Percentiles rank a stretch among this genome's conserved stretches.
Evolutionary conservation across 306 rosid species (phyloP).

Genomic region (Hippophae rhamnoides): DNA sequence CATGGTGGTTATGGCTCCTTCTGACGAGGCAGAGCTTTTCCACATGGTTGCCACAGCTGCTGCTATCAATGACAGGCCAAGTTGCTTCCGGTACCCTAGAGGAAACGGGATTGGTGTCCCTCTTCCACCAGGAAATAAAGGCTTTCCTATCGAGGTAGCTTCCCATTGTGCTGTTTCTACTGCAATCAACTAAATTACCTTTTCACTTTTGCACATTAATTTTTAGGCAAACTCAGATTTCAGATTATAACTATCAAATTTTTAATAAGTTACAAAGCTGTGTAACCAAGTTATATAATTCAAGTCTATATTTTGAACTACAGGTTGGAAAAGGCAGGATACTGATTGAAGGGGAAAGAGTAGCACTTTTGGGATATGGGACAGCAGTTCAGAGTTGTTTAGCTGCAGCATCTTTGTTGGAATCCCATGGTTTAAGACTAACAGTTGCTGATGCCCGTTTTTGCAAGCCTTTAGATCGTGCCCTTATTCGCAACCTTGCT

Average conservation of each 20-base stretch:
- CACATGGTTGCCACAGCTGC: slow-evolving; percentile 97
- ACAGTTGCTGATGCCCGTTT: slow-evolving; percentile 78
- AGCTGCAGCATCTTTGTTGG: slow-evolving; percentile 48
- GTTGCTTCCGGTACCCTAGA: slow-evolving; percentile 93
- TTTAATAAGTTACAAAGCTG: not conserved
- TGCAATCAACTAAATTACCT: not conserved
- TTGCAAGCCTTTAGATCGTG: slow-evolving; percentile 82
- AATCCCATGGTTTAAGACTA: slow-evolving; percentile 37
- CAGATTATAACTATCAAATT: not conserved
- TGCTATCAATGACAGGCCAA: slow-evolving; percentile 82
- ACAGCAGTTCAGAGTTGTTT: slow-evolving; percentile 66
- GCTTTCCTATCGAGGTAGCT: slow-evolving; percentile 57
- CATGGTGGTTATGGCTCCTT: slow-evolving; percentile 99
- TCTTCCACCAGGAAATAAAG: slow-evolving; percentile 69
- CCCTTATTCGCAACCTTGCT: slow-evolving; percentile 70
- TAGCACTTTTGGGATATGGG: slow-evolving; percentile 81
- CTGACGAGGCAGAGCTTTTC: slow-evolving; percentile 87
- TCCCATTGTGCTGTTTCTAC: not conserved
- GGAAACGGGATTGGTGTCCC: slow-evolving; percentile 81
- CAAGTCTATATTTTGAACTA: not conserved
- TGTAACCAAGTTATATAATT: not conserved
- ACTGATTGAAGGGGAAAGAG: slow-evolving; percentile 80
- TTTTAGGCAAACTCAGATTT: not conserved
- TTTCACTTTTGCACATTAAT: not conserved
- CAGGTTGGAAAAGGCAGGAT: slow-evolving; percentile 76